Conservation (phyloP, 2,329 filamentous ascomycete species). For the Ceratocystis albifundus region DNA sequence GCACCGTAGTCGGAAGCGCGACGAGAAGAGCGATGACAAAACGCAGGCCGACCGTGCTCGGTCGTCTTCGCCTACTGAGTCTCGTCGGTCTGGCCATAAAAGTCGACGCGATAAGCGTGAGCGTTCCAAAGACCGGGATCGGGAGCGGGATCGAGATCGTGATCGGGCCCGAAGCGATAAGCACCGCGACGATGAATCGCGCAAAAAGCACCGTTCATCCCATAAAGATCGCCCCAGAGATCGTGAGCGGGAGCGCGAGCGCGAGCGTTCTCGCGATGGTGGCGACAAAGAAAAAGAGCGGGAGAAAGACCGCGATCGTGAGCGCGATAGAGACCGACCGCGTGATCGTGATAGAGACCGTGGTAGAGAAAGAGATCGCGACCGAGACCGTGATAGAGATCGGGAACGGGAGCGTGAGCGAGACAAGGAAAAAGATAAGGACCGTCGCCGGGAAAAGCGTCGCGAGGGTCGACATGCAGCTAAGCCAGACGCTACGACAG, state of each 20-base stretch:
- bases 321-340: slow-evolving; percentile 24
- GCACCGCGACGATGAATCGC: slow-evolving; percentile 37
- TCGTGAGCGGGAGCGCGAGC: slow-evolving; percentile 31
- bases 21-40: slow-evolving; percentile 40
- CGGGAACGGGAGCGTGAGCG: slow-evolving; percentile 30
- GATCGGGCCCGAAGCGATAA: slow-evolving; percentile 34
- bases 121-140: slow-evolving; percentile 34
- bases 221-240: slow-evolving; percentile 36
- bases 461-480: slow-evolving; percentile 34
- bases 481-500: slow-evolving; percentile 24
- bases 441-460: slow-evolving; percentile 29
- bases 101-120: slow-evolving; percentile 50
- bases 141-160: slow-evolving; percentile 26
- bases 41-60: slow-evolving; percentile 44
- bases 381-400: slow-evolving; percentile 26
- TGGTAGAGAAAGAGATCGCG: slow-evolving; percentile 30
- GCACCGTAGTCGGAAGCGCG: slow-evolving; percentile 39
- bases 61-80: slow-evolving; percentile 52
- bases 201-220: slow-evolving; percentile 33
- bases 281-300: slow-evolving; percentile 25
- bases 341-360: slow-evolving; percentile 32
- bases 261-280: slow-evolving; percentile 33
- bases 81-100: slow-evolving; percentile 42
- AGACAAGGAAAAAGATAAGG: slow-evolving; percentile 31
- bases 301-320: slow-evolving; percentile 29